Evolutionary conservation across 2,329 filamentous ascomycete species (phyloP).

Genomic region (Fonsecaea pedrosoi): DNA sequence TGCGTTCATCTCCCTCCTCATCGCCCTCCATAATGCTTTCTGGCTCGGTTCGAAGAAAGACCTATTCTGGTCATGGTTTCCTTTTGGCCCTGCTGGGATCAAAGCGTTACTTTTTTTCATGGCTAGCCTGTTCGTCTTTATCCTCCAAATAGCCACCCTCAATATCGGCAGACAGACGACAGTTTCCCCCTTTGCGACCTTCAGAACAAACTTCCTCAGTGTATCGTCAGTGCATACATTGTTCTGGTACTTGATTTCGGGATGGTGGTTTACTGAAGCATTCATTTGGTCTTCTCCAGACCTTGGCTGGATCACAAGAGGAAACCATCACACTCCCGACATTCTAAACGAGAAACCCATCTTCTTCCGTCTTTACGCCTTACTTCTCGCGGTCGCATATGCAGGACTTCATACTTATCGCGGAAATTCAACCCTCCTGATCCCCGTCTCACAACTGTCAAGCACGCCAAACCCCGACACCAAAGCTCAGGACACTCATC

Average conservation of each 20-base stretch:
- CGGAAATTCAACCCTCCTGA: slow-evolving; percentile 74
- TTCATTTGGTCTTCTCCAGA: slow-evolving; percentile 77
- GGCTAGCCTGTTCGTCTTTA: slow-evolving; percentile 76
- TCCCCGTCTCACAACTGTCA: slow-evolving; percentile 52
- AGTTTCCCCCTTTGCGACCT: slow-evolving; percentile 69
- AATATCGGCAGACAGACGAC: slow-evolving; percentile 77
- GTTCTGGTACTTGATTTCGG: slow-evolving; percentile 78
- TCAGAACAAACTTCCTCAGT: slow-evolving; percentile 64
- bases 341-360: slow-evolving; percentile 85
- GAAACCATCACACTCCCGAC: slow-evolving; percentile 61
- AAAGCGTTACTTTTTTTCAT: slow-evolving; percentile 78
- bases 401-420: slow-evolving; percentile 75
- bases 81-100: slow-evolving; percentile 75
- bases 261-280: slow-evolving; percentile 78
- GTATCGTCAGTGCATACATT: slow-evolving; percentile 72
- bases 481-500: slow-evolving; percentile 48
- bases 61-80: slow-evolving; percentile 81
- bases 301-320: slow-evolving; percentile 75
- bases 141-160: slow-evolving; percentile 84
- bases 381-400: slow-evolving; percentile 67
- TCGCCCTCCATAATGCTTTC: slow-evolving; percentile 77
- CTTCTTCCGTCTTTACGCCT: slow-evolving; percentile 75
- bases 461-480: slow-evolving; percentile 37
- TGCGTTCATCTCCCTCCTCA: slow-evolving; percentile 69
- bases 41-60: slow-evolving; percentile 75